Conservation (phyloP, 2,329 filamentous ascomycete species). For the Acarospora socialis region DNA sequence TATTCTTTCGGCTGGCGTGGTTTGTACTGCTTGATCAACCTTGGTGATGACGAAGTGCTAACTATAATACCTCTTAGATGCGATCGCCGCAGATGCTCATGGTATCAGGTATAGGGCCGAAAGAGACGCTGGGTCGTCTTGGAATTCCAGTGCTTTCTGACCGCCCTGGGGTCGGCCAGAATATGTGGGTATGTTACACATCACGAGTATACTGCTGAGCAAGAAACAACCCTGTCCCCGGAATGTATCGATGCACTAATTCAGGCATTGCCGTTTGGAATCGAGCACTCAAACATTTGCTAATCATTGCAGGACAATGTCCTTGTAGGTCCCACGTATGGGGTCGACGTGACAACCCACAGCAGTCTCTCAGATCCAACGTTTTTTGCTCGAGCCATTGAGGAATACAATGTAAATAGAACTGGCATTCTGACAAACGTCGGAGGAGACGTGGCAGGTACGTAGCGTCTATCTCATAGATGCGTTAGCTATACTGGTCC, state of each 20-base stretch:
- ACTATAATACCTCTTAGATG: too few species aligned
- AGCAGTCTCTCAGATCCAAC: background rate
- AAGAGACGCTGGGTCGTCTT: conserved; percentile 27
- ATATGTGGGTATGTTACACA: conserved; percentile 13
- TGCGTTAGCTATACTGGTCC: too few species aligned
- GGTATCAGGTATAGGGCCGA: conserved; percentile 36
- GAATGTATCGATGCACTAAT: too few species aligned
- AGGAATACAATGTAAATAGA: background rate
- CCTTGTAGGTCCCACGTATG: background rate
- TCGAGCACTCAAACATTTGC: too few species aligned
- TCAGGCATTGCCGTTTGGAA: too few species aligned
- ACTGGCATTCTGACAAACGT: background rate
- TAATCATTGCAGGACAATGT: background rate
- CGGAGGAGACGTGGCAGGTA: background rate
- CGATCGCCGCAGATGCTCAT: conserved; percentile 18
- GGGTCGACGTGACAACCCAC: conserved; percentile 4
- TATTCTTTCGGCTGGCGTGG: conserved; percentile 33
- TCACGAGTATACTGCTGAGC: too few species aligned
- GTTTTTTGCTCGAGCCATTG: background rate
- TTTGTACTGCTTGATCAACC: conserved; percentile 24
- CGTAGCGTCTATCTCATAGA: too few species aligned
- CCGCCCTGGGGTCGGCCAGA: conserved; percentile 9
- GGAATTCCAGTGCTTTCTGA: conserved; percentile 34
- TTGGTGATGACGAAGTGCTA: too few species aligned
- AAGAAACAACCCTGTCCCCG: too few species aligned